These are phyloP conservation scores for Mollisia scopiformis DNA, from an alignment of 2,329 filamentous ascomycete genomes.

Conservation along the genomic window DNA sequence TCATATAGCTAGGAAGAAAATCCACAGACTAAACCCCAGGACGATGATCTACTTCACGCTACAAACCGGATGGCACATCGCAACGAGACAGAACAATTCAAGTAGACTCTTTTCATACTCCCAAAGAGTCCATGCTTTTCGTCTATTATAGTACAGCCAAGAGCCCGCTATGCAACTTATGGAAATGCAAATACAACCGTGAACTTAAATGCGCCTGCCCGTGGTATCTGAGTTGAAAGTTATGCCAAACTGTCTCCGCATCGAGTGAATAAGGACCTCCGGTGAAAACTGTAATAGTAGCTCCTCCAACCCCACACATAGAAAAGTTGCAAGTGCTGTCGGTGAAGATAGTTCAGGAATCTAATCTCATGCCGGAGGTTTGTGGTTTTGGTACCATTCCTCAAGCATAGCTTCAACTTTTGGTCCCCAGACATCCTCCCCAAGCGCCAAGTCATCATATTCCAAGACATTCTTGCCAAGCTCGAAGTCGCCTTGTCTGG, in stretches of 20 bases:
- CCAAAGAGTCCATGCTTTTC: neutral
- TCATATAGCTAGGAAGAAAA: no score
- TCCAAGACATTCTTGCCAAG: conserved; percentile 77
- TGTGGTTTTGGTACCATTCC: conserved; percentile 31
- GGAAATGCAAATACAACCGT: neutral
- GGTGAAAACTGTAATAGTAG: neutral
- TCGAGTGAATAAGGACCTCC: neutral
- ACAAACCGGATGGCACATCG: neutral
- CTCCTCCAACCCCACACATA: neutral
- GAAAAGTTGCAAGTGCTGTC: neutral
- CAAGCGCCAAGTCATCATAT: conserved; percentile 74
- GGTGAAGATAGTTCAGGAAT: neutral
- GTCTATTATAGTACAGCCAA: neutral
- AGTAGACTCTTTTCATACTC: neutral
- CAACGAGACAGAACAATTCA: neutral
- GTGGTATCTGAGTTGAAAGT: neutral
- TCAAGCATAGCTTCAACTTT: conserved; percentile 64
- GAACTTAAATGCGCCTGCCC: neutral
- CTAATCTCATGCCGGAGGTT: neutral
- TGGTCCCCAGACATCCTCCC: conserved; percentile 82
- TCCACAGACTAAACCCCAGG: no score
- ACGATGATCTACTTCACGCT: no score
- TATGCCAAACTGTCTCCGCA: neutral
- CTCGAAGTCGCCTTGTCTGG: conserved; percentile 79
- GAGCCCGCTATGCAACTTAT: neutral